These are phyloP conservation scores for Amyloporia xantha DNA, from an alignment of 768 basidiomycete species.

Conservation along the genomic window DNA sequence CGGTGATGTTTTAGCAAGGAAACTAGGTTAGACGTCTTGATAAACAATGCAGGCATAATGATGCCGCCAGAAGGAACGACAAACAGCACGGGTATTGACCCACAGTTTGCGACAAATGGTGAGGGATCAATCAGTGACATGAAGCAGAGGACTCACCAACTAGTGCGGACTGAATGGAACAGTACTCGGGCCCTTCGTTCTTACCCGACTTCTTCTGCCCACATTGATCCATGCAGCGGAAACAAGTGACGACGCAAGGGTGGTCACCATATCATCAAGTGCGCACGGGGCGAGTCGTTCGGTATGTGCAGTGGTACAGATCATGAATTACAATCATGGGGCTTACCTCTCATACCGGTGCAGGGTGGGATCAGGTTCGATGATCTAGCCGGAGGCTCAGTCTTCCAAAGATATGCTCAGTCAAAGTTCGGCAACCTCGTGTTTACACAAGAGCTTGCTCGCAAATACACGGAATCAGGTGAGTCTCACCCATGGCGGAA, in stretches of 20 bases:
- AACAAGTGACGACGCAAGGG: not conserved
- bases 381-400: not conserved
- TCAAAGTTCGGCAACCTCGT: not conserved
- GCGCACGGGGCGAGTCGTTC: not conserved
- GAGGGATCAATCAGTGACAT: not conserved
- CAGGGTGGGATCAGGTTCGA: not conserved
- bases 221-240: not conserved
- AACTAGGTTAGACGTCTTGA: constrained; percentile 36
- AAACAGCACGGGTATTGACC: not conserved
- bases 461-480: not conserved
- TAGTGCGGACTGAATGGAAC: not conserved
- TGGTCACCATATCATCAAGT: not conserved
- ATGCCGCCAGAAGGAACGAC: not conserved
- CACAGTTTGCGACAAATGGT: constrained; percentile 1
- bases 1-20: constrained; percentile 29
- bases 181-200: not conserved
- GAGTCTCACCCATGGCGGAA: too few relatives aligned
- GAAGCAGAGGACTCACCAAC: not conserved
- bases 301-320: not conserved
- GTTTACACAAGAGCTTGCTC: not conserved
- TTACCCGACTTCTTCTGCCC: not conserved
- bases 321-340: not conserved
- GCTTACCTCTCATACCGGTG: not conserved
- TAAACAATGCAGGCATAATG: constrained; percentile 51
- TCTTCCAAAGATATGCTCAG: not conserved